Evolutionary conservation across 805 yeast genomes (phyloP).

Genomic region (Starmerella stigmatis): DNA sequence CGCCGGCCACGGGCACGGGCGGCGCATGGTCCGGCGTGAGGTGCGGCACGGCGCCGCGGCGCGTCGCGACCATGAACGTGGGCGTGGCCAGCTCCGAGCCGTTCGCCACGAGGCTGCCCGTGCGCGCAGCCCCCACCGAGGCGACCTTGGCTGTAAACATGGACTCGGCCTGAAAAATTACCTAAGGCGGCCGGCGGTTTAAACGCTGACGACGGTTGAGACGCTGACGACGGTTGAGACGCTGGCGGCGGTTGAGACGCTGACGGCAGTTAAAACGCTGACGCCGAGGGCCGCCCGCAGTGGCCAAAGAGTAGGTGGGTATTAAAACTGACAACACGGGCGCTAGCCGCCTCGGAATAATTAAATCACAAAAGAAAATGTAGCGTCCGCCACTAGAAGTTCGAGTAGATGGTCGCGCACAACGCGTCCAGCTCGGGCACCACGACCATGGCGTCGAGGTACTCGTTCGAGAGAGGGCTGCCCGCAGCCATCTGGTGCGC

Average conservation of each 20-base stretch:
- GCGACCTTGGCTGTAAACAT: conserved; percentile 22
- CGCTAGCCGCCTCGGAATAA: neutral
- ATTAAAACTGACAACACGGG: neutral
- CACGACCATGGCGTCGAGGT: conserved; percentile 39
- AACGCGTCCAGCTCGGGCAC: conserved; percentile 67
- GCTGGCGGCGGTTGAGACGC: too few species aligned
- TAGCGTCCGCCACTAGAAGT: conserved; percentile 41
- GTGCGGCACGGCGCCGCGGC: conserved; percentile 36
- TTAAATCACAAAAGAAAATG: too few species aligned
- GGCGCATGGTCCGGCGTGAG: conserved; percentile 35
- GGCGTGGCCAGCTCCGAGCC: conserved; percentile 29
- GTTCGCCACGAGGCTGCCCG: conserved; percentile 21
- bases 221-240: too few species aligned
- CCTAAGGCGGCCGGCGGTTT: too few species aligned
- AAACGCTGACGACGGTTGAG: too few species aligned
- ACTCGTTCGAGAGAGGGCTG: conserved; percentile 35
- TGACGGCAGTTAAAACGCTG: too few species aligned
- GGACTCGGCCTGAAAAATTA: neutral
- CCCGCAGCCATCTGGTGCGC: conserved; percentile 45
- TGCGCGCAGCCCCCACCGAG: conserved; percentile 22
- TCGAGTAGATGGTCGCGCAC: conserved; percentile 83
- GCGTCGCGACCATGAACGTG: conserved; percentile 30
- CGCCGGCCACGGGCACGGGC: conserved; percentile 23
- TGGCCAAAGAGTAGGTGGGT: too few species aligned
- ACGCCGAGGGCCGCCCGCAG: too few species aligned